Evolutionary conservation across 495 filamentous ascomycete genomes (phyloP).

Genomic region (Baudoinia panamericana): DNA sequence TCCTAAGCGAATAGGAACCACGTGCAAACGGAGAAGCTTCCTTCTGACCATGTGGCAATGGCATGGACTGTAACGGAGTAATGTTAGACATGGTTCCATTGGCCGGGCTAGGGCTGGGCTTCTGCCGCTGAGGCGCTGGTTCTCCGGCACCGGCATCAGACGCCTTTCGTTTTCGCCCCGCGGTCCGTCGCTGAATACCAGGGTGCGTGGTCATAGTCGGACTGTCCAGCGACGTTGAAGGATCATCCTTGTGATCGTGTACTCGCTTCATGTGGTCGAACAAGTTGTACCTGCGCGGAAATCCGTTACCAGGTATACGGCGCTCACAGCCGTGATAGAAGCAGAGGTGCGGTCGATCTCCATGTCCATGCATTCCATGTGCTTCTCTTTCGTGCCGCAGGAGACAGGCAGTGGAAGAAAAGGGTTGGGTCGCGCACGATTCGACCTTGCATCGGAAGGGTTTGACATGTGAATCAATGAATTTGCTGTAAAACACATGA

Average conservation of each 20-base stretch:
- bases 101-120: neutral
- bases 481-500: constrained; percentile 50
- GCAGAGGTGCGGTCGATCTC: constrained; percentile 79
- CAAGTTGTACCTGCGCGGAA: constrained; percentile 85
- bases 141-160: constrained; percentile 6
- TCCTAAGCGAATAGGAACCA: neutral
- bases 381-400: constrained; percentile 89
- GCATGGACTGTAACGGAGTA: neutral
- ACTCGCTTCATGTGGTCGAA: constrained; percentile 90
- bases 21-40: too few relatives aligned
- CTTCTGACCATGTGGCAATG: neutral
- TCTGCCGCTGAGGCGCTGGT: constrained; percentile 7
- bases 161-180: constrained; percentile 17
- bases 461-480: constrained; percentile 86
- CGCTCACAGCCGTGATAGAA: constrained; percentile 73
- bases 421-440: constrained; percentile 62
- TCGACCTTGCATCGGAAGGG: constrained; percentile 81
- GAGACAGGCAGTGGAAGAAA: constrained; percentile 89
- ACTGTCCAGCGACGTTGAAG: constrained; percentile 2
- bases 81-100: too few relatives aligned
- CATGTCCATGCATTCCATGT: constrained; percentile 88
- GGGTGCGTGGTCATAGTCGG: neutral
- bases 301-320: constrained; percentile 64
- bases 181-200: constrained; percentile 2
- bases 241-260: constrained; percentile 54